Percentiles rank a stretch among this genome's conserved stretches.
Evolutionary conservation across 139 green algal species (phyloP).

Genomic region (Picochlorum sp.): DNA sequence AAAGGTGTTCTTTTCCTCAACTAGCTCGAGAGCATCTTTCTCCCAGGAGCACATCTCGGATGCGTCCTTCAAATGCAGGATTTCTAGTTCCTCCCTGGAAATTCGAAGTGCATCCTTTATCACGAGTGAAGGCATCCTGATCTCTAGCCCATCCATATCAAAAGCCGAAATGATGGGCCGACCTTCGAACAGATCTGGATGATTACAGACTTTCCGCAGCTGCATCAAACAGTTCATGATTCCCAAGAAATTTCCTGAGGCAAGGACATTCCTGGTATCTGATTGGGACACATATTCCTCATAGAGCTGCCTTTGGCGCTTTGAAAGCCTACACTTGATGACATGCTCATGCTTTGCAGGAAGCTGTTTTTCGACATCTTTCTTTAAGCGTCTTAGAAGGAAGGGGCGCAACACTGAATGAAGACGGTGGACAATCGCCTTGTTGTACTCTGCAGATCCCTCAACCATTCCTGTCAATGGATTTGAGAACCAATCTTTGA

Average conservation of each 20-base stretch:
- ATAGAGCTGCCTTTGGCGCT: slow-evolving; percentile 82
- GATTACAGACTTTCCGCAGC: slow-evolving; percentile 98
- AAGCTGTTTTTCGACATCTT: slow-evolving; percentile 92
- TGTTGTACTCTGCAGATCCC: slow-evolving; percentile 53
- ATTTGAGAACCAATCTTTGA: slow-evolving; percentile 96
- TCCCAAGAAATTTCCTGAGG: slow-evolving; percentile 81
- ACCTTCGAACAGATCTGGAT: slow-evolving; percentile 96
- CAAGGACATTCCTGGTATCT: slow-evolving; percentile 59
- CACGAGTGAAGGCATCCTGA: slow-evolving; percentile 26
- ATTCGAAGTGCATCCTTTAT: slow-evolving; percentile 7
- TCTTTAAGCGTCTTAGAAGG: slow-evolving; percentile 79
- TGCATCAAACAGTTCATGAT: slow-evolving; percentile 99
- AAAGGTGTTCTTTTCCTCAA: neutral
- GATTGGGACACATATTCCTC: slow-evolving; percentile 91
- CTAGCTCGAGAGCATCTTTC: neutral
- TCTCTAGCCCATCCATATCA: slow-evolving; percentile 54
- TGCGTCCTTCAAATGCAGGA: neutral
- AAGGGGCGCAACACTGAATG: slow-evolving; percentile 95
- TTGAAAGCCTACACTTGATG: slow-evolving; percentile 57
- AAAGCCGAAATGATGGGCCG: slow-evolving; percentile 82
- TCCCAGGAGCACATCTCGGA: neutral
- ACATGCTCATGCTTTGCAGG: slow-evolving; percentile 94
- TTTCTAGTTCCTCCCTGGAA: neutral
- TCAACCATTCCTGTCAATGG: slow-evolving; percentile 88
- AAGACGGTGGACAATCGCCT: slow-evolving; percentile 79